A percentile compares a stretch with the other conserved stretches of the same genome.
phyloP scores from a whole-genome alignment of 2,329 filamentous ascomycete species.

The Gyromitra esculenta region DNA sequence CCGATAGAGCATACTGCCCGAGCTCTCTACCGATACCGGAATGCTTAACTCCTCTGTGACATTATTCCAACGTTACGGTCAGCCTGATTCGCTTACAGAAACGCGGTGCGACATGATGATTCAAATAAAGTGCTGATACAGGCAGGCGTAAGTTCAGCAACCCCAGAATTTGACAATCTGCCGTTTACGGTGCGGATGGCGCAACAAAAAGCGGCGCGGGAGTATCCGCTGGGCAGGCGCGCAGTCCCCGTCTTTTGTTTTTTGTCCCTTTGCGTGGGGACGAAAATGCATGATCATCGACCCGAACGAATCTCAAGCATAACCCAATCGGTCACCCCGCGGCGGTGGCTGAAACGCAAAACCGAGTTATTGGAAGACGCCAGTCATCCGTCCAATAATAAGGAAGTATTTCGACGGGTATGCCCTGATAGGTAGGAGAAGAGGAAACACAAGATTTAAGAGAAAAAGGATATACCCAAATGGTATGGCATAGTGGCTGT shows the following conservation, averaged over 20 bases:
- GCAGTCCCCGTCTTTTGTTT: conserved; percentile 40
- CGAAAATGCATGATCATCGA: conserved; percentile 33
- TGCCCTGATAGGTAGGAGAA: conserved; percentile 14
- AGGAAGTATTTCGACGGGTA: neutral
- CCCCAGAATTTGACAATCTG: conserved; percentile 47
- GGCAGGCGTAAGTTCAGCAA: conserved; percentile 43
- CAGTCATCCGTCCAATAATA: conserved; percentile 22
- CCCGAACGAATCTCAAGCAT: conserved; percentile 39
- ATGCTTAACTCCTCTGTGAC: conserved; percentile 62
- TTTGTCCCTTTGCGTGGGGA: conserved; percentile 25
- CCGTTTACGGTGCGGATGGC: conserved; percentile 43
- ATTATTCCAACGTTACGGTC: conserved; percentile 34
- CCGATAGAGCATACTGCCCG: conserved; percentile 59
- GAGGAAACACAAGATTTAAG: conserved; percentile 3
- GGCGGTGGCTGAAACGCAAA: conserved; percentile 48
- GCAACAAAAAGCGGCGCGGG: conserved; percentile 50
- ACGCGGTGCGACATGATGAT: conserved; percentile 39
- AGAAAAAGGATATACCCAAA: conserved; percentile 52
- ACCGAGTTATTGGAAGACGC: conserved; percentile 39
- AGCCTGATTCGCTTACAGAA: conserved; percentile 44
- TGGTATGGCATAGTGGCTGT: conserved; percentile 54
- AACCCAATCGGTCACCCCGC: conserved; percentile 44
- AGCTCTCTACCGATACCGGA: conserved; percentile 64
- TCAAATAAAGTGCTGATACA: conserved; percentile 45
- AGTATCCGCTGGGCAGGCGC: conserved; percentile 40